phyloP scores from a whole-genome alignment of 2,329 filamentous ascomycete genomes.

The Apiospora koreana region DNA sequence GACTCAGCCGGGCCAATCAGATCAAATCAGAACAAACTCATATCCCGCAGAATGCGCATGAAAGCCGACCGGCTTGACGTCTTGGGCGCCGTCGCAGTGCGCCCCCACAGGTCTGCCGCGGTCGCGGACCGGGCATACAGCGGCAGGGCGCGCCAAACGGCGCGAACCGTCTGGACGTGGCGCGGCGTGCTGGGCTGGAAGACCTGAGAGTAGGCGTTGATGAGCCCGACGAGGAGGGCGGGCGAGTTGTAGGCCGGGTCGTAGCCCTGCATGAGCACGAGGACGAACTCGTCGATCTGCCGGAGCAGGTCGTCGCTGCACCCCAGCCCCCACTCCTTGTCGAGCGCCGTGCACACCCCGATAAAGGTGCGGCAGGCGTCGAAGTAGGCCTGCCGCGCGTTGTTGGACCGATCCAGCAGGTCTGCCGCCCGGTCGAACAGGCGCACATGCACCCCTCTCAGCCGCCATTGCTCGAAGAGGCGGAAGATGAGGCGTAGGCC shows the following conservation, averaged over 20 bases:
- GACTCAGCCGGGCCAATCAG: background rate
- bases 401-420: constrained; percentile 12
- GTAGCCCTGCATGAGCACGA: constrained; percentile 17
- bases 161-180: constrained; percentile 17
- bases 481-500: constrained; percentile 18
- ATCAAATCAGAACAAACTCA: background rate
- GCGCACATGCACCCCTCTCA: constrained; percentile 13
- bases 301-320: constrained; percentile 19
- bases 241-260: constrained; percentile 10
- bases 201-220: constrained; percentile 18
- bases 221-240: constrained; percentile 11
- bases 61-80: constrained; percentile 4
- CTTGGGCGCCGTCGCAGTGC: background rate
- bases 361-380: constrained; percentile 15
- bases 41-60: background rate
- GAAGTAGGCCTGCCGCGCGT: background rate
- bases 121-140: constrained; percentile 5
- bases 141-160: constrained; percentile 15
- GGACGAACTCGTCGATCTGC: constrained; percentile 21
- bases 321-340: constrained; percentile 19
- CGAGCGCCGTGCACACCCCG: constrained; percentile 18
- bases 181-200: constrained; percentile 18
- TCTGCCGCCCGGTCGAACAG: constrained; percentile 19
- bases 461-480: constrained; percentile 15
- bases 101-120: background rate